Conservation (phyloP, 2,329 filamentous ascomycete species). For the Hypoxylon sp. region DNA sequence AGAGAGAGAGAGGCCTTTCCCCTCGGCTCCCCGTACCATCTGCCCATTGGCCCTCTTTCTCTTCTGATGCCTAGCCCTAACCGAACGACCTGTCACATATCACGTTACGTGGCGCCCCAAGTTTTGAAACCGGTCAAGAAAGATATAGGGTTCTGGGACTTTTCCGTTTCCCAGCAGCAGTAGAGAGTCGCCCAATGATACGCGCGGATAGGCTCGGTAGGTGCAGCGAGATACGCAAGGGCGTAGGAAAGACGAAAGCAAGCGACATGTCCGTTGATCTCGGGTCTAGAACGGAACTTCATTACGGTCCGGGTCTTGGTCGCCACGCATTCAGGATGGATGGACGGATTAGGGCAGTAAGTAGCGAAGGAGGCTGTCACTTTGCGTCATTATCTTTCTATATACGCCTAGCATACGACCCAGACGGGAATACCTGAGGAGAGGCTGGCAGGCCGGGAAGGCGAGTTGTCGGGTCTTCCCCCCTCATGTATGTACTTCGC, state of each 20-base stretch:
- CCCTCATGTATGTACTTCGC: not conserved
- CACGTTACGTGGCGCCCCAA: constrained; percentile 17
- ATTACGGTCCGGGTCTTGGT: constrained; percentile 10
- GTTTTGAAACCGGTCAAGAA: constrained; percentile 26
- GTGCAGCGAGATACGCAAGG: constrained; percentile 8
- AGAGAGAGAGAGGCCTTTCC: too few species aligned
- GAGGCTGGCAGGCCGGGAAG: constrained; percentile 4
- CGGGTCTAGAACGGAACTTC: constrained; percentile 14
- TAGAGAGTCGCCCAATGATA: too few species aligned
- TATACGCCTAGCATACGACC: not conserved
- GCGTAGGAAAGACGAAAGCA: constrained; percentile 4
- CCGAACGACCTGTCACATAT: constrained; percentile 33
- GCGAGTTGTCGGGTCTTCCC: not conserved
- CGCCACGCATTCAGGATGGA: constrained; percentile 5
- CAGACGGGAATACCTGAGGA: constrained; percentile 1
- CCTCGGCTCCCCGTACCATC: not conserved
- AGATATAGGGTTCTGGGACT: not conserved
- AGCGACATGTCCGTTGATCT: constrained; percentile 17
- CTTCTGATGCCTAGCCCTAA: constrained; percentile 10
- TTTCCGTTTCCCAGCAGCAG: constrained; percentile 18
- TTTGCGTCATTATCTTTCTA: constrained; percentile 29
- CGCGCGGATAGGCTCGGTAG: constrained; percentile 4
- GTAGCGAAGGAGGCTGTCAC: constrained; percentile 14
- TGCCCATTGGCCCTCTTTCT: not conserved
- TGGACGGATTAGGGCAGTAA: not conserved